These are phyloP conservation scores for Colletotrichum chrysophilum DNA, from an alignment of 2,329 filamentous ascomycete genomes.

Conservation along the genomic window DNA sequence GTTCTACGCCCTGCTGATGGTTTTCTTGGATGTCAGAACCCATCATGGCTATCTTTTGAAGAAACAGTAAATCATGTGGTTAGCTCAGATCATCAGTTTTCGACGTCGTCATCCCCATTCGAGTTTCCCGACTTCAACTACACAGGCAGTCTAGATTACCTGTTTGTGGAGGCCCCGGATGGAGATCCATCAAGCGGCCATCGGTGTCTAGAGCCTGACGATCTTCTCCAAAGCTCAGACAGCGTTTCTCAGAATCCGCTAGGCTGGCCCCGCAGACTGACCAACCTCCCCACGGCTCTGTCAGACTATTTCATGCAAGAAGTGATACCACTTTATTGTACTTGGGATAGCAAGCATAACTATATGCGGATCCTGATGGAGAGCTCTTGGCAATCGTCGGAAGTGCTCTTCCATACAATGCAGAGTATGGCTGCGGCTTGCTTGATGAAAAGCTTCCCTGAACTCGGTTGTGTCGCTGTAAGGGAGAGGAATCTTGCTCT, in stretches of 20 bases:
- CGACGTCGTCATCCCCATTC: background rate
- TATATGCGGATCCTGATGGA: background rate
- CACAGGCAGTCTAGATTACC: background rate
- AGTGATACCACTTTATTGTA: background rate
- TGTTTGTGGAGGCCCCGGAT: background rate
- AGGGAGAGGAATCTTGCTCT: background rate
- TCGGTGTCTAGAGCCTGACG: fast-evolving
- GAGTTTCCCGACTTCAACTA: background rate
- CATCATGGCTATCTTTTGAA: background rate
- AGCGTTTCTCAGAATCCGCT: background rate
- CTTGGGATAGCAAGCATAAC: background rate
- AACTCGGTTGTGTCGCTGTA: background rate
- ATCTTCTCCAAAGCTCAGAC: background rate
- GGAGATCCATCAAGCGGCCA: fast-evolving
- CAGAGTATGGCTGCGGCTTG: background rate
- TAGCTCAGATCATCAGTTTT: background rate
- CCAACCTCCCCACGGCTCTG: background rate
- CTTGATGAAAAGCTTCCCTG: background rate
- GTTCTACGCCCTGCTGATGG: fast-evolving
- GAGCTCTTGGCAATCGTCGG: background rate
- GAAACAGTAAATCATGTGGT: background rate
- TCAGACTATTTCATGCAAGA: background rate
- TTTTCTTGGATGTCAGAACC: fast-evolving
- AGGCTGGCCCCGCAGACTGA: background rate
- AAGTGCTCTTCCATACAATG: background rate